These are phyloP conservation scores for Aspergillus melleus DNA, from an alignment of 2,329 filamentous ascomycete species.

Conservation along the genomic window DNA sequence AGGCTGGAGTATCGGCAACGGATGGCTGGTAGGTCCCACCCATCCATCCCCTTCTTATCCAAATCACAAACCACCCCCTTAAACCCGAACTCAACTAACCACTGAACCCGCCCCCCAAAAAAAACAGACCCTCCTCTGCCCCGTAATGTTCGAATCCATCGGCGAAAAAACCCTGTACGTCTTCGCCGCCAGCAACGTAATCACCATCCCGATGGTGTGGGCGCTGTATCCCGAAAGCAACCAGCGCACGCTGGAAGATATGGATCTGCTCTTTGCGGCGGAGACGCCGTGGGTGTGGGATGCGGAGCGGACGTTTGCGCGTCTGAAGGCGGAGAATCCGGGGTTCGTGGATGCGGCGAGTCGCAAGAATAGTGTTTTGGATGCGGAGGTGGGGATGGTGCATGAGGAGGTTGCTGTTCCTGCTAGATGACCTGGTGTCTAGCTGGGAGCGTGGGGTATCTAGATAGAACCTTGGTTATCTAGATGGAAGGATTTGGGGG, in stretches of 20 bases:
- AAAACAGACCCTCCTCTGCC: conserved; percentile 50
- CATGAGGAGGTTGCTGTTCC: not conserved
- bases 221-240: conserved; percentile 73
- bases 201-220: conserved; percentile 70
- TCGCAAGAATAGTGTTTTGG: conserved; percentile 34
- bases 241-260: conserved; percentile 72
- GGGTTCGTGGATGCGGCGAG: conserved; percentile 45
- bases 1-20: conserved; percentile 75
- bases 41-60: not conserved
- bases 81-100: too few species aligned
- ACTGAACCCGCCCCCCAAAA: too few species aligned
- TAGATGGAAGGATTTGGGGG: too few species aligned
- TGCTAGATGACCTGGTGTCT: too few species aligned
- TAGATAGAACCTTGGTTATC: too few species aligned
- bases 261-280: conserved; percentile 70
- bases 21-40: conserved; percentile 53
- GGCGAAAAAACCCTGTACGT: conserved; percentile 73
- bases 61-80: not conserved
- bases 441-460: too few species aligned
- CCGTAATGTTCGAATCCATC: conserved; percentile 63
- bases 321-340: conserved; percentile 62
- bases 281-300: conserved; percentile 70
- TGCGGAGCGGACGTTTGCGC: conserved; percentile 63
- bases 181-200: conserved; percentile 66
- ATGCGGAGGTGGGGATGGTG: conserved; percentile 30